Evolutionary conservation across 164 flowering plant genomes (phyloP).

Genomic region (Stephania yunnanensis): DNA sequence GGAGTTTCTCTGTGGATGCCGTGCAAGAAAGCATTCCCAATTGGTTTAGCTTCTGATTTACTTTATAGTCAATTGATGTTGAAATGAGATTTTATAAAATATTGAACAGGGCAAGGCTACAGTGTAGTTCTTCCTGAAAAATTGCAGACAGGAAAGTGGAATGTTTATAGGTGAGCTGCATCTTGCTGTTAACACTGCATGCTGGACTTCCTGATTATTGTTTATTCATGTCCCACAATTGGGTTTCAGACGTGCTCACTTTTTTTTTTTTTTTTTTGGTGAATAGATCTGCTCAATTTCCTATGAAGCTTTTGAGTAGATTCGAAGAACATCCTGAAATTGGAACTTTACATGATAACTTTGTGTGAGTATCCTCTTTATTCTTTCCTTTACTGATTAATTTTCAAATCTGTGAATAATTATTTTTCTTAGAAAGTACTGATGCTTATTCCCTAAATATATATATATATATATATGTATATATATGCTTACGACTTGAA

Average conservation of each 20-base stretch:
- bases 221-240: constrained; percentile 3
- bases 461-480: no score
- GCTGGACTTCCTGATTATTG: background rate
- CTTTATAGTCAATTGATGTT: background rate
- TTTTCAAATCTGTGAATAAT: background rate
- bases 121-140: constrained; percentile 97
- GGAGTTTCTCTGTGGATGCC: background rate
- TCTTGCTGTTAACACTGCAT: background rate
- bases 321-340: constrained; percentile 59
- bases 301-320: constrained; percentile 53
- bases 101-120: constrained; percentile 70
- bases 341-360: constrained; percentile 68
- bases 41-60: background rate
- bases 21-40: background rate
- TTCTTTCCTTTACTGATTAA: background rate
- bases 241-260: constrained; percentile 47
- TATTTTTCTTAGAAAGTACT: background rate
- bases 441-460: background rate
- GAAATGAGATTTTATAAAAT: constrained; percentile 6
- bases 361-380: constrained; percentile 40
- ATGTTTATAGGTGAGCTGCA: constrained; percentile 69
- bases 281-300: constrained; percentile 40
- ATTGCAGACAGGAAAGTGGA: constrained; percentile 87
- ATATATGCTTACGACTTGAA: background rate
- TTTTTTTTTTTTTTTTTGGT: background rate